phyloP scores from a whole-genome alignment of 2,329 filamentous ascomycete species.

The Aureobasidium lini region DNA sequence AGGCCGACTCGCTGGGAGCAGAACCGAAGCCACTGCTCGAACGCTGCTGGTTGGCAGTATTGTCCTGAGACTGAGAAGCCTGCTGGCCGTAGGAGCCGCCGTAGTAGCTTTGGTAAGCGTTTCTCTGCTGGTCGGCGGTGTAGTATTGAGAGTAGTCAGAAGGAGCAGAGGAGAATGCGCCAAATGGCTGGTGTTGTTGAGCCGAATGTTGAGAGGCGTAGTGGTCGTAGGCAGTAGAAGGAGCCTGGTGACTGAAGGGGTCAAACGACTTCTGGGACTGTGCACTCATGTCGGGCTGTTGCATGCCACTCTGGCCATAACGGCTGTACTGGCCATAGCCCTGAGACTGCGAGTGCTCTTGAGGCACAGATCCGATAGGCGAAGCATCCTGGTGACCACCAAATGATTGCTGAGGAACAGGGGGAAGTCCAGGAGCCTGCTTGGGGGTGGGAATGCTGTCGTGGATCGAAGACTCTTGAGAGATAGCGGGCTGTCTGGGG shows the following conservation, averaged over 20 bases:
- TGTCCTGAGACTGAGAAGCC: constrained; percentile 53
- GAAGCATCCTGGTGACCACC: constrained; percentile 35
- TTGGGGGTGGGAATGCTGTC: constrained; percentile 45
- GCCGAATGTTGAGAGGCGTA: constrained; percentile 50
- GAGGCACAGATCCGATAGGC: constrained; percentile 41
- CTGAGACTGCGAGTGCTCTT: constrained; percentile 40
- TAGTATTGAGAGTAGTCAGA: constrained; percentile 83
- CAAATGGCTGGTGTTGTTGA: constrained; percentile 51
- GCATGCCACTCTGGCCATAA: constrained; percentile 53
- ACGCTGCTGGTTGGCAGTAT: constrained; percentile 67
- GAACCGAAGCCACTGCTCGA: constrained; percentile 67
- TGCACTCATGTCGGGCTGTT: constrained; percentile 46
- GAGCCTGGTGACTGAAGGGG: constrained; percentile 71
- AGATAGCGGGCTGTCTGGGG: constrained; percentile 36
- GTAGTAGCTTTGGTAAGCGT: constrained; percentile 65
- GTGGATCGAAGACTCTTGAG: constrained; percentile 33
- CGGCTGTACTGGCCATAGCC: constrained; percentile 60
- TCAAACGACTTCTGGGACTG: constrained; percentile 78
- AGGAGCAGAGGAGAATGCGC: constrained; percentile 64
- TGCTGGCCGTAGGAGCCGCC: constrained; percentile 46
- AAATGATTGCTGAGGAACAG: constrained; percentile 45
- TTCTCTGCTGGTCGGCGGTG: constrained; percentile 65
- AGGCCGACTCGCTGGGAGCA: constrained; percentile 52
- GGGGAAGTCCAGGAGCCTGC: constrained; percentile 54
- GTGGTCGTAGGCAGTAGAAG: constrained; percentile 39